phyloP scores from a whole-genome alignment of 192 early-diverging fungal species.

The Coemansia sp. region DNA sequence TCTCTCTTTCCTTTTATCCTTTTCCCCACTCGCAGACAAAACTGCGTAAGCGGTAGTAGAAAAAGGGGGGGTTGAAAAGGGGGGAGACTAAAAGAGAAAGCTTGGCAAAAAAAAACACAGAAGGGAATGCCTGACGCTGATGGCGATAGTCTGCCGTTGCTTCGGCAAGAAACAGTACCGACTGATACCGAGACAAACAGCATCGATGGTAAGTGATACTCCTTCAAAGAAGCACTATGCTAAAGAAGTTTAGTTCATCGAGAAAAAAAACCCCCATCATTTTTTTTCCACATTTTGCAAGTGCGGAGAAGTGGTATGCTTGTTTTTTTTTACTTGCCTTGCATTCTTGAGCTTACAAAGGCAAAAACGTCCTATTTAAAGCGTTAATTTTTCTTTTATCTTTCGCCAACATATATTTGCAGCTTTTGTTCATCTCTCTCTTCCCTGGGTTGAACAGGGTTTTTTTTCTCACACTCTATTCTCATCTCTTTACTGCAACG shows the following conservation, averaged over 20 bases:
- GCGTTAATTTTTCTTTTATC: background rate
- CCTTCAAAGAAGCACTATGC: too few relatives aligned
- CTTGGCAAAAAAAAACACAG: too few relatives aligned
- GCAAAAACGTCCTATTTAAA: background rate
- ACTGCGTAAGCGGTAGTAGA: too few relatives aligned
- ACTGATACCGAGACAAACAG: background rate
- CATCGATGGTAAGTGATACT: background rate
- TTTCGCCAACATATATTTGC: too few relatives aligned
- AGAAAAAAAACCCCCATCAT: background rate
- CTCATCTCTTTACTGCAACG: background rate
- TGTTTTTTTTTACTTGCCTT: background rate
- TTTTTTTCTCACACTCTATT: conserved; percentile 1
- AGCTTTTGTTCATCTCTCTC: conserved; percentile 1
- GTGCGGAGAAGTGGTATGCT: background rate
- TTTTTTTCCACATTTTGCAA: background rate
- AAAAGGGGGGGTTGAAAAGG: too few relatives aligned
- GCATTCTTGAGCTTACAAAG: background rate
- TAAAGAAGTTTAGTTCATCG: too few relatives aligned
- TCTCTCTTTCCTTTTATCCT: too few relatives aligned
- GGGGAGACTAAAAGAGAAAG: too few relatives aligned
- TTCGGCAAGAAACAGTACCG: background rate
- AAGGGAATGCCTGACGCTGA: too few relatives aligned
- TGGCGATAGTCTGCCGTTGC: background rate
- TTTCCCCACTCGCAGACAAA: too few relatives aligned
- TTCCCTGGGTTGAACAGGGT: background rate